Conservation (phyloP, 768 basidiomycete species). For the Boletus rubroflammeus region DNA sequence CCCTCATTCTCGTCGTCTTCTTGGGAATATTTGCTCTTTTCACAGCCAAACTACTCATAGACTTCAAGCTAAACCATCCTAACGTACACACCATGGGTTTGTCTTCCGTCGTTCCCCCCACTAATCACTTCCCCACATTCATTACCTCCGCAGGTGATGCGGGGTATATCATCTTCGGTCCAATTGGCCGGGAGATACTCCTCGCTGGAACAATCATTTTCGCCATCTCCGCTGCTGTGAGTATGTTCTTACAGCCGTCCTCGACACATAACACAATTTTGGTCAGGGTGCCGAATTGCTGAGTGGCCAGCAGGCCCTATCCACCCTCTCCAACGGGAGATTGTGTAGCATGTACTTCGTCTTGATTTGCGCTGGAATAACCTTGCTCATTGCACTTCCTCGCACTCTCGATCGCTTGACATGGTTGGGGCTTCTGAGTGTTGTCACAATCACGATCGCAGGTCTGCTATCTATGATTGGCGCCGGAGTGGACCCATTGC, state of each 20-base stretch:
- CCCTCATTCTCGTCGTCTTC: conserved; percentile 4
- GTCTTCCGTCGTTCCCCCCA: neutral
- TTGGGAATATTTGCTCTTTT: conserved; percentile 2
- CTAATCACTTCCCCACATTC: neutral
- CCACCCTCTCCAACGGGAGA: conserved; percentile 45
- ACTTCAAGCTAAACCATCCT: conserved; percentile 38
- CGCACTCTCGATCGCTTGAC: conserved; percentile 34
- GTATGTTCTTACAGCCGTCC: neutral
- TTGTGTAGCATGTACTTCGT: conserved; percentile 45
- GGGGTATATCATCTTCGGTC: conserved; percentile 2
- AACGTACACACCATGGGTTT: conserved; percentile 52
- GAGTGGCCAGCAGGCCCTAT: conserved; percentile 51
- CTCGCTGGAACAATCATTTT: conserved; percentile 1
- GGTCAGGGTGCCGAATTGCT: conserved; percentile 25
- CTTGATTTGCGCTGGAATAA: conserved; percentile 40
- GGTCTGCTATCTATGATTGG: conserved; percentile 51
- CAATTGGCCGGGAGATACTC: conserved; percentile 3
- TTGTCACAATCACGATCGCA: conserved; percentile 40
- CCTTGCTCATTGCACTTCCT: conserved; percentile 6
- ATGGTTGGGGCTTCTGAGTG: conserved; percentile 43
- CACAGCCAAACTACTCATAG: conserved; percentile 44
- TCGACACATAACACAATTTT: neutral
- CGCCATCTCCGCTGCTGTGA: neutral
- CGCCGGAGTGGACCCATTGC: conserved; percentile 43
- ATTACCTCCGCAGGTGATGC: neutral